Percentiles rank a stretch among this genome's conserved stretches.
phyloP scores from a whole-genome alignment of 202 grass and related monocot genomes.

The Panicum hallii region DNA sequence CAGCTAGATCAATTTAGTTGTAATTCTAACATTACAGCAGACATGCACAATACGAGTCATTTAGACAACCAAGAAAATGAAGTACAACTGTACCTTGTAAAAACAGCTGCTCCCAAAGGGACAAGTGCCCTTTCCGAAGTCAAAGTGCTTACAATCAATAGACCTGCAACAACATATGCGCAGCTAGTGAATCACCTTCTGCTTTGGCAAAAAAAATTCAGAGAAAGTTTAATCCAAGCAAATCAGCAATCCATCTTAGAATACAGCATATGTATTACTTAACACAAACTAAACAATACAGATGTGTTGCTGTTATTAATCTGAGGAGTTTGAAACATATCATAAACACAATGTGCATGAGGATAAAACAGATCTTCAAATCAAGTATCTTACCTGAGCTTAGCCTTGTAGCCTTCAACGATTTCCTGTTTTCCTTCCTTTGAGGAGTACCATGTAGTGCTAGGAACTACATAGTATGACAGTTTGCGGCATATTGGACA shows the following conservation, averaged over 20 bases:
- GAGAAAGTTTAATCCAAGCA: background rate
- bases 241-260: background rate
- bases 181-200: conserved; percentile 33
- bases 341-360: background rate
- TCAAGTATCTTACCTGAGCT: conserved; percentile 75
- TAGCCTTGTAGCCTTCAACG: conserved; percentile 82
- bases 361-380: conserved; percentile 20
- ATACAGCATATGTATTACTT: background rate
- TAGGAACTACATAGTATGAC: conserved; percentile 87
- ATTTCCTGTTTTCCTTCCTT: conserved; percentile 89
- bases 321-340: background rate
- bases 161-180: conserved; percentile 58
- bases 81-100: conserved; percentile 65
- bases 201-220: conserved; percentile 24
- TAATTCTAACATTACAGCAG: conserved; percentile 3
- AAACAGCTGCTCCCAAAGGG: conserved; percentile 90
- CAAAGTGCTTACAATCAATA: conserved; percentile 94
- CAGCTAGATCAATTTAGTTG: background rate
- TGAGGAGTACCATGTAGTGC: conserved; percentile 76
- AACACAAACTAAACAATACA: conserved; percentile 12
- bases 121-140: conserved; percentile 82
- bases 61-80: background rate
- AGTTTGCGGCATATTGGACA: conserved; percentile 83
- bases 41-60: background rate
- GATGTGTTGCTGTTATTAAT: conserved; percentile 2